Conservation (phyloP, 495 filamentous ascomycete genomes). For the Aspergillus ostianus region DNA sequence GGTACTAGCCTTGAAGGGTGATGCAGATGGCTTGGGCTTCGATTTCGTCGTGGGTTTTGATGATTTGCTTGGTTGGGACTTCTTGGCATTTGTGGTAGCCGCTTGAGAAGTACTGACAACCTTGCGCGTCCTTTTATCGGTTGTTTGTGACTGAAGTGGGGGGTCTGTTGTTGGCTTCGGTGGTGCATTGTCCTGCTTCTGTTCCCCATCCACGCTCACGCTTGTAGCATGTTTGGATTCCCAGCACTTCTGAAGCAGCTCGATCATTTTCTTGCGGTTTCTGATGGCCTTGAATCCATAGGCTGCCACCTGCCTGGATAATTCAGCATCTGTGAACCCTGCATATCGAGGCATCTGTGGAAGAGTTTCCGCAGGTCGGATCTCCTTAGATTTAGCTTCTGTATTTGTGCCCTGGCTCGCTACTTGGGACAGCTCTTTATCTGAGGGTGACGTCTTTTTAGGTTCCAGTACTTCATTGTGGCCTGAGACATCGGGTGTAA, state of each 20-base stretch:
- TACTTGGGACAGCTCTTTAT: background rate
- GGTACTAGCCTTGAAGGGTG: background rate
- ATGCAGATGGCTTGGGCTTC: background rate
- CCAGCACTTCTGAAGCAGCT: slow-evolving; percentile 74
- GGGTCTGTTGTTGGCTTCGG: background rate
- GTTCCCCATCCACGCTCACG: background rate
- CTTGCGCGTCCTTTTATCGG: slow-evolving; percentile 2
- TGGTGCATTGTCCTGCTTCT: slow-evolving; percentile 6
- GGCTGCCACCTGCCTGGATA: slow-evolving; percentile 58
- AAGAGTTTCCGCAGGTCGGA: slow-evolving; percentile 10
- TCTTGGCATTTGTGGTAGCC: background rate
- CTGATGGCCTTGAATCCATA: slow-evolving; percentile 78
- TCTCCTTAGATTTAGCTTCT: background rate
- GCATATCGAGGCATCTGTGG: slow-evolving; percentile 58
- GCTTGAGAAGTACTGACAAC: slow-evolving; percentile 5
- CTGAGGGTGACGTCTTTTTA: background rate
- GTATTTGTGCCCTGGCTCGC: background rate
- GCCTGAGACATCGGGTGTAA: background rate
- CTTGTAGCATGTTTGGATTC: slow-evolving; percentile 39
- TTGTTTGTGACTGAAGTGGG: slow-evolving; percentile 9
- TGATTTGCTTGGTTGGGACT: background rate
- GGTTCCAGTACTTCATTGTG: background rate
- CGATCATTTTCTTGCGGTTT: slow-evolving; percentile 67
- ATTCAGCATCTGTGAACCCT: slow-evolving; percentile 60
- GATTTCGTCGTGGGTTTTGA: background rate